Percentiles rank a stretch among this genome's conserved stretches.
Evolutionary conservation across 2,329 filamentous ascomycete species (phyloP).

Genomic region (Cercospora sojina): DNA sequence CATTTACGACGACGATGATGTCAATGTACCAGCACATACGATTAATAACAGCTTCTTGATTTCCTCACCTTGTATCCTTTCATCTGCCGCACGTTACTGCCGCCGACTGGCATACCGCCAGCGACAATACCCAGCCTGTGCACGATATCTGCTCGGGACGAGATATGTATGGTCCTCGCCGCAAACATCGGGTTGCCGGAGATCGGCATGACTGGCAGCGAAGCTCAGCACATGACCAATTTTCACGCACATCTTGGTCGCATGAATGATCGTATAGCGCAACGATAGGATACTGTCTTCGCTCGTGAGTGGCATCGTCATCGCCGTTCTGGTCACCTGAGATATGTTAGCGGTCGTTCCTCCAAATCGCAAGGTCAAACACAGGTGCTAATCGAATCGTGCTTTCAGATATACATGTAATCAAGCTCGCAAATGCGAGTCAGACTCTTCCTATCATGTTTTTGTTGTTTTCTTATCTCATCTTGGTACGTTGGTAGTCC

Average conservation of each 20-base stretch:
- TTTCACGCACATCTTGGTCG: constrained; percentile 37
- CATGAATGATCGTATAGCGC: constrained; percentile 35
- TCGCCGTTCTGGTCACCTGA: constrained; percentile 3
- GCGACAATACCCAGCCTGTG: constrained; percentile 30
- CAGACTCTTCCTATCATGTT: constrained; percentile 24
- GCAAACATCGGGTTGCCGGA: constrained; percentile 41
- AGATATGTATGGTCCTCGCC: constrained; percentile 33
- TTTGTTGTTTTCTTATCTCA: constrained; percentile 5
- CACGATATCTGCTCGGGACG: constrained; percentile 38
- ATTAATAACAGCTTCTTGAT: constrained; percentile 3
- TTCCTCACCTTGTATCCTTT: background rate
- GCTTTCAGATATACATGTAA: constrained; percentile 14
- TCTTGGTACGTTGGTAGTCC: background rate
- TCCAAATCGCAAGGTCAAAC: background rate
- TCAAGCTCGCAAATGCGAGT: constrained; percentile 9
- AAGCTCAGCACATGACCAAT: constrained; percentile 38
- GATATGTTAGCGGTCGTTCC: constrained; percentile 32
- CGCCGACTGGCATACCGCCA: background rate
- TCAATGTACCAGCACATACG: constrained; percentile 10
- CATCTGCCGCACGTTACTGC: background rate
- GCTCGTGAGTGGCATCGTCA: constrained; percentile 34
- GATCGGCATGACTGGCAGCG: constrained; percentile 34
- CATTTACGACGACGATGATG: constrained; percentile 7
- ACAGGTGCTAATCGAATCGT: background rate
- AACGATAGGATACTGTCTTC: constrained; percentile 26